Evolutionary conservation across 2,329 filamentous ascomycete genomes (phyloP).

Genomic region (Polychaeton citri): DNA sequence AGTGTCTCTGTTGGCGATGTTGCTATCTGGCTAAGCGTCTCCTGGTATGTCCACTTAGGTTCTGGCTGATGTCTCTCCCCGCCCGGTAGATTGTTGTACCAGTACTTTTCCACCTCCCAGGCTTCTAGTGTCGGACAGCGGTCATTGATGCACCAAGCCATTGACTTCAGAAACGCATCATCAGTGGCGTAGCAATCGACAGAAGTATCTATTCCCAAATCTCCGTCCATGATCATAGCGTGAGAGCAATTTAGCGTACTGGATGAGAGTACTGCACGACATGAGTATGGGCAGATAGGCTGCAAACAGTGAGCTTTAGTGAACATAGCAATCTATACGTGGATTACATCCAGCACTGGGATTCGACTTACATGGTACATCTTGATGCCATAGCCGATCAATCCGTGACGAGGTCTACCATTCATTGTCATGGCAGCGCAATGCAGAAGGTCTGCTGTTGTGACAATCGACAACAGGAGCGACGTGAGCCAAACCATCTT

Average conservation of each 20-base stretch:
- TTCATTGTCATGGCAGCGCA: background rate
- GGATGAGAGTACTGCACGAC: conserved; percentile 1
- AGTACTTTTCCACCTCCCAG: conserved; percentile 18
- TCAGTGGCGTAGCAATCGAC: conserved; percentile 19
- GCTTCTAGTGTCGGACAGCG: conserved; percentile 12
- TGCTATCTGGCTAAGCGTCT: conserved; percentile 13
- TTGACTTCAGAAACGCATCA: conserved; percentile 13
- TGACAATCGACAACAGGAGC: no score
- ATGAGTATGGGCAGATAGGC: conserved; percentile 4
- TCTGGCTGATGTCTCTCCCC: conserved; percentile 9
- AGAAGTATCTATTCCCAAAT: conserved; percentile 6
- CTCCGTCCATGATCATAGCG: conserved; percentile 1
- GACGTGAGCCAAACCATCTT: no score
- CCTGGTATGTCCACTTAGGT: conserved; percentile 13
- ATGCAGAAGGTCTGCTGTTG: no score
- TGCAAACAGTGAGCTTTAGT: no score
- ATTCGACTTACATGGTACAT: conserved; percentile 9
- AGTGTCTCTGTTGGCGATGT: conserved; percentile 9
- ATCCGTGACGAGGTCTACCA: conserved; percentile 2
- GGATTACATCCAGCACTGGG: no score
- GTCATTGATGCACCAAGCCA: conserved; percentile 17
- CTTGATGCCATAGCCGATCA: conserved; percentile 12
- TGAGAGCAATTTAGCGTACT: conserved; percentile 3
- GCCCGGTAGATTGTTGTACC: conserved; percentile 10
- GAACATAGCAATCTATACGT: no score